phyloP scores from a whole-genome alignment of 495 filamentous ascomycete genomes.

The Tetracladium setigerum region DNA sequence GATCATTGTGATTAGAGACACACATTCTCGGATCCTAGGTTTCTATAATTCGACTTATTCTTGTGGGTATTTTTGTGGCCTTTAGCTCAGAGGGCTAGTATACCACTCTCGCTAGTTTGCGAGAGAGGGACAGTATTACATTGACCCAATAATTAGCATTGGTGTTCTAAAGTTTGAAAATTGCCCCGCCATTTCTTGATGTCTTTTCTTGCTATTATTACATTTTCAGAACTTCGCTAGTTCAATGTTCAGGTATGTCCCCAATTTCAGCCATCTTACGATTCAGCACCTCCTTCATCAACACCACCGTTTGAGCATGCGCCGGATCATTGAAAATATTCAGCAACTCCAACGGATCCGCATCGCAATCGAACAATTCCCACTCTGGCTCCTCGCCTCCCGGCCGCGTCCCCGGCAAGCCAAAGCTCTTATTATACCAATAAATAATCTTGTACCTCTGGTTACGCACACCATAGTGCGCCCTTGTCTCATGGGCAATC shows the following conservation, averaged over 20 bases:
- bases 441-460: constrained; percentile 39
- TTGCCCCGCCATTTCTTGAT: too few species aligned
- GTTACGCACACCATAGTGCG: constrained; percentile 36
- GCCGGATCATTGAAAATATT: constrained; percentile 29
- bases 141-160: too few species aligned
- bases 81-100: too few species aligned
- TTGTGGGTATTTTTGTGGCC: too few species aligned
- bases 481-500: constrained; percentile 31
- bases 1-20: too few species aligned
- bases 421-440: constrained; percentile 38
- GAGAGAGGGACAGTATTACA: too few species aligned
- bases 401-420: constrained; percentile 27
- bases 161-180: too few species aligned
- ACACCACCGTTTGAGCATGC: constrained; percentile 26
- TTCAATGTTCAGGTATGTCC: constrained; percentile 19
- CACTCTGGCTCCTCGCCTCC: constrained; percentile 30
- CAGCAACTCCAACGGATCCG: constrained; percentile 38
- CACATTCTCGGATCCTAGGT: too few species aligned
- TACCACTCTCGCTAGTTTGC: too few species aligned
- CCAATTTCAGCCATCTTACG: constrained; percentile 37
- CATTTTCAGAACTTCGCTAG: not conserved
- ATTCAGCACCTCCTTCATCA: constrained; percentile 31
- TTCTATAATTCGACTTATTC: too few species aligned
- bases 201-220: too few species aligned
- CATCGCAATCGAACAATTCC: constrained; percentile 37